These are phyloP conservation scores for Bimuria novae-zelandiae DNA, from an alignment of 2,329 filamentous ascomycete species.

Conservation along the genomic window DNA sequence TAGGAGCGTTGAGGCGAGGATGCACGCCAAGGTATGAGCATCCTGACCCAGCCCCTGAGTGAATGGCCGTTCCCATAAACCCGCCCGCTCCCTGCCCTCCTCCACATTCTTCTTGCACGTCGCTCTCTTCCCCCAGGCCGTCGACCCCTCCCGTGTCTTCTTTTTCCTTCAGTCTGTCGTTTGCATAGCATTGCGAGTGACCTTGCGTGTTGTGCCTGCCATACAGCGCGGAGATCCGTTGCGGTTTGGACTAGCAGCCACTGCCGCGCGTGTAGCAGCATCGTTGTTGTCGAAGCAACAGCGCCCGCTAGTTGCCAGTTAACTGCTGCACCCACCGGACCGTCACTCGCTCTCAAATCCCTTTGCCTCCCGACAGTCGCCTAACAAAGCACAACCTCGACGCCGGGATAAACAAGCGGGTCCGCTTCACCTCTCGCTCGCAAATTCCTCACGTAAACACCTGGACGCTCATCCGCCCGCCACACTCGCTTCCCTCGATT, in stretches of 20 bases:
- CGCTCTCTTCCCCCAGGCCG: conserved; percentile 35
- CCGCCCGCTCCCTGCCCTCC: conserved; percentile 32
- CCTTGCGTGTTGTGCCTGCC: conserved; percentile 13
- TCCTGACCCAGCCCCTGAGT: conserved; percentile 9
- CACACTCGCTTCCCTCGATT: conserved; percentile 17
- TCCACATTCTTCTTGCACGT: conserved; percentile 34
- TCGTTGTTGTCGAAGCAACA: conserved; percentile 28
- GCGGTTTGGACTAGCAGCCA: conserved; percentile 18
- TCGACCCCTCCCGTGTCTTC: conserved; percentile 23
- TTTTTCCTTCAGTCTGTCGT: conserved; percentile 36
- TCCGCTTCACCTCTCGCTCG: conserved; percentile 19
- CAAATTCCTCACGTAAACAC: conserved; percentile 23
- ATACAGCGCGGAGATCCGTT: conserved; percentile 29
- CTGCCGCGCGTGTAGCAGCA: conserved; percentile 37
- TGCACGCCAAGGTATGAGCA: conserved; percentile 6
- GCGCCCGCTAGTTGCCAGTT: conserved; percentile 14
- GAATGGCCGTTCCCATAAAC: conserved; percentile 22
- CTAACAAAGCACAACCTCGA: conserved; percentile 6
- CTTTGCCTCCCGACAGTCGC: background rate
- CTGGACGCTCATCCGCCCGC: conserved; percentile 30
- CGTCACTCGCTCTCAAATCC: conserved; percentile 32
- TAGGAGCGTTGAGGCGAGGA: conserved; percentile 6
- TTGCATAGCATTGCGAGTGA: conserved; percentile 26
- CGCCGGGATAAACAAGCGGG: conserved; percentile 17
- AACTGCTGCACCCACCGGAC: conserved; percentile 25